Evolutionary conservation across 805 yeast genomes (phyloP), one percentile per base, ranked within the genome.

Genomic region (Sugiyamaella marilandica): DNA sequence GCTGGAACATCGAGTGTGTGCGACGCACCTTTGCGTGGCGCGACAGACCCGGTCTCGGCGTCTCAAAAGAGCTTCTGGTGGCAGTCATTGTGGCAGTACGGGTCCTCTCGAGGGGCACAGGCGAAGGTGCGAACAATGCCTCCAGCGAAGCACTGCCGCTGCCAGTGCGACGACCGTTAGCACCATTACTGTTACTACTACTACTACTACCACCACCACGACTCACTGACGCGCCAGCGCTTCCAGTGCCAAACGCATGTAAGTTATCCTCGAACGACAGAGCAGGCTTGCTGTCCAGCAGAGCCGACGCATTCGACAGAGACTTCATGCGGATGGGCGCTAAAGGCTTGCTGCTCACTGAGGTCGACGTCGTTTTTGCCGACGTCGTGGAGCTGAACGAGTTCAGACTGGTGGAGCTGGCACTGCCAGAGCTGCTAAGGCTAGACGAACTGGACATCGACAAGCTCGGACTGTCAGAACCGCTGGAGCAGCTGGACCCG

Each of bases 1-100:
- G 71, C 57, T 82, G 83, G 66, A 78, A 83, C 87, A 84, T 81
- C 46, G 87, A 81, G 60, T 82, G 87, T 16, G 84, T 82, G 49
- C 89, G 74, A 49, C 88, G 71, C 53, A 77, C 75, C 64, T 74
- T 76, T 29, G 68, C 56, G 21, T 47, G 47, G 14, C 53, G 43
- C 21, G 49, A 32, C 34, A 44, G 24, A 7, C 49, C 49, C 21
- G 49, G 49, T 5, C 53, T 31, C 3, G 53, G 49, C 11, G 49
- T 41, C 32, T 45, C 41, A 19, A 50, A 50, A 4, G 53, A 45
- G 39, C 45, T 44, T 10, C 53, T 33, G n/a, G 29, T 45, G 7
- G 19, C 32, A 44, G 35, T 41, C 21, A 31, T 13, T 7, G 19
- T 31, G 43, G 43, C 43, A 16, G 43, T 26, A 26, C 47, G 16